phyloP scores from a whole-genome alignment of 371 early-diverging fungal genomes.

The Blastocladiella emersonii region DNA sequence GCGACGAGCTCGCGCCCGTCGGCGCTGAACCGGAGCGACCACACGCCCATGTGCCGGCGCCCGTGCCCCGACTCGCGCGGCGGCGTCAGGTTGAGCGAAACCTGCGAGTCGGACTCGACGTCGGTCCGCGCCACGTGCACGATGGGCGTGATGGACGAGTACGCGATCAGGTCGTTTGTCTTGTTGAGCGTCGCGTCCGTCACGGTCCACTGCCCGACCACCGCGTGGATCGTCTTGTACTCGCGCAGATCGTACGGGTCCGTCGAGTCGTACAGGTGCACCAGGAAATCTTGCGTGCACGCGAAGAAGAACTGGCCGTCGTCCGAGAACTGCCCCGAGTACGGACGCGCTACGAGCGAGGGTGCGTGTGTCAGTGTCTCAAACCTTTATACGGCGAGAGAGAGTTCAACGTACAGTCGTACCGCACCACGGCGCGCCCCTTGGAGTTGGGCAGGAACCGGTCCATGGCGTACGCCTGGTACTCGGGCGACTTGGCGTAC shows the following conservation, averaged over 20 bases:
- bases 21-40: constrained; percentile 46
- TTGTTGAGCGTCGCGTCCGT: constrained; percentile 27
- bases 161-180: constrained; percentile 33
- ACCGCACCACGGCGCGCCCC: background rate
- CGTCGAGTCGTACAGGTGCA: constrained; percentile 30
- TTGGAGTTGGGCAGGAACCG: background rate
- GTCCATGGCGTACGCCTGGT: background rate
- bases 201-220: constrained; percentile 19
- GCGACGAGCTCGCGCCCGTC: constrained; percentile 44
- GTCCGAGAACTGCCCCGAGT: constrained; percentile 32
- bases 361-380: background rate
- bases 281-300: constrained; percentile 31
- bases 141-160: constrained; percentile 37
- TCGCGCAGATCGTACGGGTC: constrained; percentile 15
- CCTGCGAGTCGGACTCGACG: constrained; percentile 17
- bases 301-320: constrained; percentile 30
- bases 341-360: constrained; percentile 15
- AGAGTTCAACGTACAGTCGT: background rate
- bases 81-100: constrained; percentile 19
- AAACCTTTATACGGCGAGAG: background rate
- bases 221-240: constrained; percentile 7
- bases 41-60: constrained; percentile 22
- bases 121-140: constrained; percentile 31
- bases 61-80: background rate
- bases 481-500: background rate